Evolutionary conservation across 768 basidiomycete species (phyloP), one percentile per base, ranked within the genome.

Genomic region (Serendipita sp.): DNA sequence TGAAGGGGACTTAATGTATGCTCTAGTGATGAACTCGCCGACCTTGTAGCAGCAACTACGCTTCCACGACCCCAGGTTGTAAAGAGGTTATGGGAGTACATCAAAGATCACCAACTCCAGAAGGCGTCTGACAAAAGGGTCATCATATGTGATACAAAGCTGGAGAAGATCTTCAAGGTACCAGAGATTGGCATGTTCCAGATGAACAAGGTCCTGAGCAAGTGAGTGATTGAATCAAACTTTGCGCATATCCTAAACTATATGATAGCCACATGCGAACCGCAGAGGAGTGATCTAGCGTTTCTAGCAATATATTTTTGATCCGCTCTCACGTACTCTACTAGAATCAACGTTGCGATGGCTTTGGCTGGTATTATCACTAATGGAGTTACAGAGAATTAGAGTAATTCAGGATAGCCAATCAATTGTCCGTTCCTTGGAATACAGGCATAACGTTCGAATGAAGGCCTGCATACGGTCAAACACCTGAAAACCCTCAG

Each of bases 151-250:
- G 92, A 97, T 73, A 76, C 79, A 16, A 77, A 74, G 16, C 72
- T 96, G 69, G 80, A 79, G 70, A 82, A 85, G 3, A 81, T 95
- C 24, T 95, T 97, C 73, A 81, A 80, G 65, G 80, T 82, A 11
- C 88, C 91, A 68, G 70, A 71, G 66, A 83, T 96, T 65, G 84
- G 90, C 74, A 94, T 94, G 91, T 94, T 95, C 76, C 84, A 79
- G 68, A 95, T 95, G 92, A 95, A 94, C 79, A 92, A 94, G 74
- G 80, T 86, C 32, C 76, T 95, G 65, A 87, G 88, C 72, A 78
- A 85, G 87, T 92, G 64, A 66, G 82, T 68, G 11, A 18, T 66
- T 18, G 30, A 13, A 13, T 15, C 53, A 18, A 24, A 24, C 24
- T 24, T 46, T 46, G 13, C 11, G 13, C 45, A 46, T 2, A 2